A percentile compares a stretch with the other conserved stretches of the same genome.
Evolutionary conservation across 2,329 filamentous ascomycete species (phyloP).

Genomic region (Achaetomium macrosporum): DNA sequence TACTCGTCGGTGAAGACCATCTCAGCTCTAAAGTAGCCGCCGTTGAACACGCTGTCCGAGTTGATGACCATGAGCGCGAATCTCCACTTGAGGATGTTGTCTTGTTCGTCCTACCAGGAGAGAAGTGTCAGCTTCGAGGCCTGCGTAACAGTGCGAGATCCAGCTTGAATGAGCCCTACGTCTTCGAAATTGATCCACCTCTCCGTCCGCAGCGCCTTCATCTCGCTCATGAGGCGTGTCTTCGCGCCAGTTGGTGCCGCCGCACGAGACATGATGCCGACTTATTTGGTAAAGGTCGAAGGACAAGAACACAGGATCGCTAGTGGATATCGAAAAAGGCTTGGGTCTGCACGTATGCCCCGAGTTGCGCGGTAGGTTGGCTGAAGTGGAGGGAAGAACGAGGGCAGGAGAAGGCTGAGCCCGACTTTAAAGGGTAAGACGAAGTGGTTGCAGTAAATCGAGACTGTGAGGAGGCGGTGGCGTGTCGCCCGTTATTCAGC

Average conservation of each 20-base stretch:
- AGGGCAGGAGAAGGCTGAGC: background rate
- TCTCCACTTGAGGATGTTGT: constrained; percentile 78
- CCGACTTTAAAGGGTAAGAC: background rate
- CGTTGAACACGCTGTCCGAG: constrained; percentile 83
- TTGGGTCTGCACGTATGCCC: background rate
- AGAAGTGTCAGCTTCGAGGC: background rate
- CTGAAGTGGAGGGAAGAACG: background rate
- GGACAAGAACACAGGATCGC: background rate
- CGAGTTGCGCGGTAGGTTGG: background rate
- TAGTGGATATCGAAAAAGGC: background rate
- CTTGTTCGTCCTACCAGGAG: constrained; percentile 50
- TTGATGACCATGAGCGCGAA: constrained; percentile 90
- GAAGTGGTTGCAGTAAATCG: background rate
- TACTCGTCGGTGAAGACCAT: constrained; percentile 88
- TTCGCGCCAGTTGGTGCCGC: constrained; percentile 46
- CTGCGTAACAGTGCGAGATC: background rate
- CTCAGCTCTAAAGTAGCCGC: constrained; percentile 83
- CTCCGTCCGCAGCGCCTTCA: constrained; percentile 75
- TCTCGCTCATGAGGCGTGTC: constrained; percentile 84
- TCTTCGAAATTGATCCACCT: constrained; percentile 84
- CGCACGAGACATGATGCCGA: constrained; percentile 17
- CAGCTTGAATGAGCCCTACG: constrained; percentile 9
- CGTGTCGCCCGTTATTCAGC: too few relatives aligned
- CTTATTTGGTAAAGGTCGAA: background rate
- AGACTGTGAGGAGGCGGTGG: too few relatives aligned